Evolutionary conservation across 805 yeast genomes (phyloP), one percentile per base, ranked within the genome.

Genomic region (Metschnikowia kunwiensis): DNA sequence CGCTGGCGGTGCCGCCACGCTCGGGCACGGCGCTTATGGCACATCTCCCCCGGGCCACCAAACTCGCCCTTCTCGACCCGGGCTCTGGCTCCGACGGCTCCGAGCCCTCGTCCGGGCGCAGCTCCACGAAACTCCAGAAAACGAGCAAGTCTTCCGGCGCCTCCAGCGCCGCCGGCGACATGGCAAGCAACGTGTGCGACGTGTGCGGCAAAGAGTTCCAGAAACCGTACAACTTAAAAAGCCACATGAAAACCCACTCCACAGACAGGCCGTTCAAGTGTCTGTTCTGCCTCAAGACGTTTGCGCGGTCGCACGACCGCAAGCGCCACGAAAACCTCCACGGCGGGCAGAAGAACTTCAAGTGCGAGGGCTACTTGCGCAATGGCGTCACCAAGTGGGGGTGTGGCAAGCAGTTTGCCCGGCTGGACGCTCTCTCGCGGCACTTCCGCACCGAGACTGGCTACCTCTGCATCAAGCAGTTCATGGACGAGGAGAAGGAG

Each of bases 401-500:
- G 3, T 82, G 91, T 55, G 81, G 83, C 11, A 76, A 78, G 53
- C 68, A 71, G 44, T 83, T 83, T 58, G 87, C 89, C 5, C 65
- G 93, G 27, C 80, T 85, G 2, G 93, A 84, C 55, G 93, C 91
- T 0, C 65, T 83, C 26, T 78, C 84, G 2, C 70, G 91, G 34
- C 93, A 83, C 52, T 82, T 82, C 53, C 63, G 85, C 38, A 80
- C 89, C 2, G 91, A 82, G 42, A 76, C 84, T 0, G 93, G 93
- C 1, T 74, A 82, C 67, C 59, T 68, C 13, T 83, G 93, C 54
- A 74, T 83, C 34, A 65, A 71, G 42, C 85, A 86, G 3, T 63
- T 82, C 43, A 70, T 80, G 68, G 75, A 72, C 22, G 86, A 79
- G 42, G 82, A 71, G n/a, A 63, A 57, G 42, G 57, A 52, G 20